Evolutionary conservation across 371 early-diverging fungal genomes (phyloP).

Genomic region (Smittium culicis): DNA sequence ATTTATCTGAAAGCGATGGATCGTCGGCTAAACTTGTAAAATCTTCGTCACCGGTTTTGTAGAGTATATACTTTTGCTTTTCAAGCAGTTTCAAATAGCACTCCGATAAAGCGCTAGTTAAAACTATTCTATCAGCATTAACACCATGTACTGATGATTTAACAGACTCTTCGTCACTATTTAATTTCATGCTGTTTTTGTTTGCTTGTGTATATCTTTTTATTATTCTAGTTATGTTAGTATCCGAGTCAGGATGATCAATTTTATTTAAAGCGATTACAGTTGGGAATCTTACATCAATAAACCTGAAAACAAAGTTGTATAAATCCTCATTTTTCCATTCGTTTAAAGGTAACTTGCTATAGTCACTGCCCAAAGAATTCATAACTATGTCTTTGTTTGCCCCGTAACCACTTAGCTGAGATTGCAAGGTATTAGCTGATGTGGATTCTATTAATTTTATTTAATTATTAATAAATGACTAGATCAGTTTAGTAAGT

Average conservation of each 20-base stretch:
- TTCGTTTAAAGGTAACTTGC: constrained; percentile 34
- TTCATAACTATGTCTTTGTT: constrained; percentile 35
- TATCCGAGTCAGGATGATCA: constrained; percentile 62
- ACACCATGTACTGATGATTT: constrained; percentile 18
- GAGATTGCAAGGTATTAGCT: constrained; percentile 43
- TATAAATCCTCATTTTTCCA: constrained; percentile 47
- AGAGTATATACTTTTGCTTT: constrained; percentile 48
- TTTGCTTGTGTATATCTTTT: constrained; percentile 42
- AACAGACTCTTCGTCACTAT: not conserved
- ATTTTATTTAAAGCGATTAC: constrained; percentile 69
- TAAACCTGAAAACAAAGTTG: constrained; percentile 44
- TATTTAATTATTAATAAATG: constrained; percentile 6
- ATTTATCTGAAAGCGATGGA: constrained; percentile 28
- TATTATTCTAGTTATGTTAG: constrained; percentile 58
- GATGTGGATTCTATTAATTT: constrained; percentile 20
- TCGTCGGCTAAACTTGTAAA: constrained; percentile 32
- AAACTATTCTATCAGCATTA: constrained; percentile 39
- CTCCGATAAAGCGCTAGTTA: constrained; percentile 63
- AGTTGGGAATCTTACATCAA: constrained; percentile 65
- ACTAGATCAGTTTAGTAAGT: no score
- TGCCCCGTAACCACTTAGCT: constrained; percentile 52
- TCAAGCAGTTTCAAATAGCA: constrained; percentile 53
- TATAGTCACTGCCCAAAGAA: constrained; percentile 38
- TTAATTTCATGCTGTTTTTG: constrained; percentile 16
- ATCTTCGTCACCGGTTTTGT: constrained; percentile 51